Percentiles rank a stretch among this genome's conserved stretches.
These are phyloP conservation scores for Neopestalotiopsis sp. DNA, from an alignment of 2,329 filamentous ascomycete genomes.

Conservation along the genomic window DNA sequence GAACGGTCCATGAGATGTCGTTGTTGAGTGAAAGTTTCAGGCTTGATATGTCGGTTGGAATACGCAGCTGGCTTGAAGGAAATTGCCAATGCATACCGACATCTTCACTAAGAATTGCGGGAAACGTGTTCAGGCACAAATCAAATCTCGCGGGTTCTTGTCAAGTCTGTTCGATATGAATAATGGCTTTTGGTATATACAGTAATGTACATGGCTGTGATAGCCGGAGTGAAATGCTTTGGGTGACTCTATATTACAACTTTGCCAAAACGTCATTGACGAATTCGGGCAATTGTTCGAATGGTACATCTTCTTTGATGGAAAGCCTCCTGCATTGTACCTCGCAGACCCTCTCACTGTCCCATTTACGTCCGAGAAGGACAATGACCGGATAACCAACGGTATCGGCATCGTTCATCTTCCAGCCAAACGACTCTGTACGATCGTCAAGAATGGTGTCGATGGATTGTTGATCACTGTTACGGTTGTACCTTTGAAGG, in stretches of 20 bases:
- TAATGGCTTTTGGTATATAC: not conserved
- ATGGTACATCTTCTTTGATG: constrained; percentile 62
- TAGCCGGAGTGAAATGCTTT: not conserved
- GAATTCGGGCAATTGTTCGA: constrained; percentile 53
- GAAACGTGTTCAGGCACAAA: no score
- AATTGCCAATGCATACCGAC: not conserved
- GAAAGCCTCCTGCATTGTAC: constrained; percentile 77
- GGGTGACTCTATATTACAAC: constrained; percentile 46
- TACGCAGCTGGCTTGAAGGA: not conserved
- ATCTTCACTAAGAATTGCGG: not conserved
- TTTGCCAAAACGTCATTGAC: constrained; percentile 52
- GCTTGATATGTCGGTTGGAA: not conserved
- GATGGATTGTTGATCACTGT: constrained; percentile 34
- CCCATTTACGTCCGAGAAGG: constrained; percentile 77
- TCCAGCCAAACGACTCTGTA: constrained; percentile 74
- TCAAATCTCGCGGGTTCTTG: not conserved
- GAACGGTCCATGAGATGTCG: not conserved
- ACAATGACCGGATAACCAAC: constrained; percentile 87
- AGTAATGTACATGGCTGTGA: not conserved
- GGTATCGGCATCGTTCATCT: constrained; percentile 86
- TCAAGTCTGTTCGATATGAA: not conserved
- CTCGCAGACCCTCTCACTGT: constrained; percentile 64
- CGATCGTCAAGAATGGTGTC: constrained; percentile 81
- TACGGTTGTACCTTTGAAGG: constrained; percentile 41
- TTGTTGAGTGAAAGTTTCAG: not conserved